phyloP scores from a whole-genome alignment of 2,329 filamentous ascomycete genomes.

The Colletotrichum sp. region DNA sequence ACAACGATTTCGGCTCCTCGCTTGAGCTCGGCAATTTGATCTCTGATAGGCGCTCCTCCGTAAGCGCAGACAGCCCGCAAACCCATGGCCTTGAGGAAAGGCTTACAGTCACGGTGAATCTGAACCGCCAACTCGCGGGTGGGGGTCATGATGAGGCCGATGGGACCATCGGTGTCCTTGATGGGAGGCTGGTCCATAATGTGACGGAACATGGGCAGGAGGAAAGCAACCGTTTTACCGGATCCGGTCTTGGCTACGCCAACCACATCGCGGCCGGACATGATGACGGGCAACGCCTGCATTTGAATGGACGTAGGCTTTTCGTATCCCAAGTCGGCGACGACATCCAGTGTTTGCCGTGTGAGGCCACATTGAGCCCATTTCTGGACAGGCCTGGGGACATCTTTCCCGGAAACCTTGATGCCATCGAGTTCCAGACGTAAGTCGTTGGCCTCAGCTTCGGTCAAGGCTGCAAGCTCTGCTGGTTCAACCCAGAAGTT shows the following conservation, averaged over 20 bases:
- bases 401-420: constrained; percentile 86
- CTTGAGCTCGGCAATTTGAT: constrained; percentile 96
- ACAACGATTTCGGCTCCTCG: constrained; percentile 94
- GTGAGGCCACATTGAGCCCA: constrained; percentile 96
- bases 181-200: constrained; percentile 91
- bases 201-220: constrained; percentile 96
- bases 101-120: constrained; percentile 93
- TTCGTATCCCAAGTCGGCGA: constrained; percentile 82
- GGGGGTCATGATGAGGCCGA: constrained; percentile 89
- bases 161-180: constrained; percentile 83
- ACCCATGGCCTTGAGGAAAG: constrained; percentile 86
- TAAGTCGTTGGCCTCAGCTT: constrained; percentile 82
- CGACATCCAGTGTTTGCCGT: constrained; percentile 84
- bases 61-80: constrained; percentile 92
- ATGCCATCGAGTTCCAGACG: constrained; percentile 92
- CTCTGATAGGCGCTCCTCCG: constrained; percentile 93
- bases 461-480: constrained; percentile 82
- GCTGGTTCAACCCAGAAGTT: constrained; percentile 93
- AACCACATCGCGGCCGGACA: constrained; percentile 95
- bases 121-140: constrained; percentile 93
- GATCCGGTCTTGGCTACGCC: constrained; percentile 98
- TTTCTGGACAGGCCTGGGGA: constrained; percentile 92
- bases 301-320: constrained; percentile 93
- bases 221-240: constrained; percentile 94
- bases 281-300: constrained; percentile 92